Percentiles rank a stretch among this genome's conserved stretches.
Conservation (phyloP, 352 stramenopile species). For the Plasmopara halstedii region DNA sequence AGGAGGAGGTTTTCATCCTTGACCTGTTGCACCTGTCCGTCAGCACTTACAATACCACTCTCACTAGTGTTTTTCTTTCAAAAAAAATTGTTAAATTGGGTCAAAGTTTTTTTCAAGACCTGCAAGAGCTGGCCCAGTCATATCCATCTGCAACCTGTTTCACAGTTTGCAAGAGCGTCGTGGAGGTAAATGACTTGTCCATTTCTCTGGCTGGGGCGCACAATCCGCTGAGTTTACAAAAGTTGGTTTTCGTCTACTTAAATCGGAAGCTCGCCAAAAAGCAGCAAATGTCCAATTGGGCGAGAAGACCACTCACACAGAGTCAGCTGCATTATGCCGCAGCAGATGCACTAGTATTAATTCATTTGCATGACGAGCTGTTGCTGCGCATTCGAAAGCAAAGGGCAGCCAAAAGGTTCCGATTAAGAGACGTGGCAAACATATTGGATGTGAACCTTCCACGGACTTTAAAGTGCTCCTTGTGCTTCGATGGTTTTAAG, state of each 20-base stretch:
- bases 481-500: slow-evolving; percentile 45
- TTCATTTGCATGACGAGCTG: slow-evolving; percentile 63
- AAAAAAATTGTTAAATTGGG: slow-evolving; percentile 62
- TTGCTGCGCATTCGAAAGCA: slow-evolving; percentile 24
- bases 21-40: slow-evolving; percentile 48
- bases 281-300: slow-evolving; percentile 78
- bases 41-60: slow-evolving; percentile 52
- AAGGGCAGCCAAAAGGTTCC: slow-evolving; percentile 22
- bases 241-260: slow-evolving; percentile 69
- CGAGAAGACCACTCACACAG: slow-evolving; percentile 41
- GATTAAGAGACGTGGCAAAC: slow-evolving; percentile 40
- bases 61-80: slow-evolving; percentile 53
- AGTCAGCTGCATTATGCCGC: slow-evolving; percentile 67
- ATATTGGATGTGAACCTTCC: slow-evolving; percentile 55
- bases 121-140: slow-evolving; percentile 47
- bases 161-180: slow-evolving; percentile 45
- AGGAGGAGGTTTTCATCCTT: slow-evolving; percentile 69
- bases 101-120: slow-evolving; percentile 51
- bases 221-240: slow-evolving; percentile 62
- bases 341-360: slow-evolving; percentile 58
- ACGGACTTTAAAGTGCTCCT: slow-evolving; percentile 34
- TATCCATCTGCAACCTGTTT: slow-evolving; percentile 71
- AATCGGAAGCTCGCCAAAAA: slow-evolving; percentile 62
- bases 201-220: slow-evolving; percentile 40
- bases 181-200: slow-evolving; percentile 74